Percentiles rank a stretch among this genome's conserved stretches.
Evolutionary conservation across 192 early-diverging fungal genomes (phyloP).

Genomic region (Coemansia sp.): DNA sequence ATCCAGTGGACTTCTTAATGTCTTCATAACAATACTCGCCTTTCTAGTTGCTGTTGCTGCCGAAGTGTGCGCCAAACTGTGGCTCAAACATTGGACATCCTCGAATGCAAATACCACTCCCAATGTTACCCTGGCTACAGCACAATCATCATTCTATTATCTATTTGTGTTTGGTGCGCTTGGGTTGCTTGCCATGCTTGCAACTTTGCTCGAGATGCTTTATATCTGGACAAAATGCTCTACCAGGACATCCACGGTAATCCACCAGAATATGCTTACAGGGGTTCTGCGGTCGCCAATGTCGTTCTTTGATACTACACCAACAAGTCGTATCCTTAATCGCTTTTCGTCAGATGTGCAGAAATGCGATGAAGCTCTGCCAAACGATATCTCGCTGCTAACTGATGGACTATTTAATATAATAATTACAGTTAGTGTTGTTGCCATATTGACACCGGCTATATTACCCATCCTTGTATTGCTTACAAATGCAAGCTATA

Average conservation of each 20-base stretch:
- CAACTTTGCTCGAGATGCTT: conserved; percentile 70
- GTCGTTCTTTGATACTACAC: conserved; percentile 73
- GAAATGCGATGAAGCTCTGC: conserved; percentile 56
- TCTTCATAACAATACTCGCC: conserved; percentile 61
- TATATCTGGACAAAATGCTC: conserved; percentile 80
- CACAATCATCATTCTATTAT: conserved; percentile 57
- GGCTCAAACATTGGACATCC: conserved; percentile 70
- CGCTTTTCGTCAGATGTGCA: conserved; percentile 67
- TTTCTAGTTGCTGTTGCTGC: conserved; percentile 55
- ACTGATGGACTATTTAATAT: conserved; percentile 52
- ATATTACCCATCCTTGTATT: conserved; percentile 70
- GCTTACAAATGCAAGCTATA: conserved; percentile 69
- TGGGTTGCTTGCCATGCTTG: conserved; percentile 68
- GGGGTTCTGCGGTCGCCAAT: conserved; percentile 70
- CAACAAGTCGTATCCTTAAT: conserved; percentile 72
- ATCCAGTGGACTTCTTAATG: conserved; percentile 62
- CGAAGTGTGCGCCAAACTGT: conserved; percentile 61
- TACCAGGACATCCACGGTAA: conserved; percentile 55
- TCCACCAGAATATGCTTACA: conserved; percentile 68
- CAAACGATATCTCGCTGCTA: conserved; percentile 55
- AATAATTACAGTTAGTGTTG: conserved; percentile 56
- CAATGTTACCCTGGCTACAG: conserved; percentile 6
- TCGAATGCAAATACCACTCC: conserved; percentile 27
- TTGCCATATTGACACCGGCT: conserved; percentile 56
- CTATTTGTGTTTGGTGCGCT: conserved; percentile 71